Conservation (phyloP, 2,329 filamentous ascomycete genomes). For the Paramyrothecium roridum region DNA sequence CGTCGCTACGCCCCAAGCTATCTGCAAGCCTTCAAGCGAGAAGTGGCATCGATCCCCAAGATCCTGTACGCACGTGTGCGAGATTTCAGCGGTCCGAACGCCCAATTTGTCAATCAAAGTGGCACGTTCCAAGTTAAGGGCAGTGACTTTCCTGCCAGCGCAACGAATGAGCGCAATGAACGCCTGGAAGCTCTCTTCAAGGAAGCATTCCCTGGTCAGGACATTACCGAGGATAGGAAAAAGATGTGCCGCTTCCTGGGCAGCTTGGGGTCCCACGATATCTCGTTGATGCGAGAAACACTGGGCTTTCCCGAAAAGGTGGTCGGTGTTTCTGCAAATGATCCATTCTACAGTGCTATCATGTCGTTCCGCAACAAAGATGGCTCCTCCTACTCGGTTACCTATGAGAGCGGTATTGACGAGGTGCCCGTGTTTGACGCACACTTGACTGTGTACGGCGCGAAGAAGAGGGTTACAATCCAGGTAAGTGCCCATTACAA, state of each 20-base stretch:
- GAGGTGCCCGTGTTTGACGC: constrained; percentile 43
- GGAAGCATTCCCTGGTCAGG: constrained; percentile 27
- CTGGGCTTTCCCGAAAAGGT: constrained; percentile 14
- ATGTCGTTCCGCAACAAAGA: not conserved
- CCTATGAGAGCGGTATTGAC: constrained; percentile 49
- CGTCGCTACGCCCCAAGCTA: constrained; percentile 55
- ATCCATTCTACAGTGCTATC: constrained; percentile 1
- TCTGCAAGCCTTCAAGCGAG: constrained; percentile 43
- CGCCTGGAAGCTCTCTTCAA: constrained; percentile 21
- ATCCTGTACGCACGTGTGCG: constrained; percentile 52
- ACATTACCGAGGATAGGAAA: constrained; percentile 21
- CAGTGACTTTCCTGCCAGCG: constrained; percentile 5
- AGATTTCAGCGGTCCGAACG: constrained; percentile 48
- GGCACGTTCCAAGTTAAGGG: constrained; percentile 40
- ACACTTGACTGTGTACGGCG: constrained; percentile 40
- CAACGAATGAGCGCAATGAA: constrained; percentile 12
- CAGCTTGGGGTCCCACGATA: constrained; percentile 47
- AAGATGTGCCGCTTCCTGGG: constrained; percentile 39
- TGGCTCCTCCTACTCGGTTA: not conserved
- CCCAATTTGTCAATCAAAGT: constrained; percentile 42
- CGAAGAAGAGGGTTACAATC: constrained; percentile 42
- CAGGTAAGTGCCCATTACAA: not conserved
- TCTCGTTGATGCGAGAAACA: constrained; percentile 48
- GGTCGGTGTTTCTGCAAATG: not conserved
- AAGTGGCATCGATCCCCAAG: constrained; percentile 44